Conservation (phyloP, 2,329 filamentous ascomycete genomes). For the Colletotrichum sp. region DNA sequence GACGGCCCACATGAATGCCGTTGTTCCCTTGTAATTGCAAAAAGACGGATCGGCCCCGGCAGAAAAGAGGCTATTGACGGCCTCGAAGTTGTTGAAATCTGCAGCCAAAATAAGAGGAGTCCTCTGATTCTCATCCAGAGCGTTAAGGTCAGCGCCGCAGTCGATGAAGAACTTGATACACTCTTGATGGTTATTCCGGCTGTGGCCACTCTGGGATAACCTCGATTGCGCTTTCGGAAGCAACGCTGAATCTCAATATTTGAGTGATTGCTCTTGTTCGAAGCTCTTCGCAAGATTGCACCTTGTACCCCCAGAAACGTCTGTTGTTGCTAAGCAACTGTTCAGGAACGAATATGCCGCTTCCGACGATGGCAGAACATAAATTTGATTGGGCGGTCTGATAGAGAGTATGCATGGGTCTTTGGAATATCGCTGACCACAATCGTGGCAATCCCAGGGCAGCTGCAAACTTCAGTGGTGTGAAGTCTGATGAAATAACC, state of each 20-base stretch:
- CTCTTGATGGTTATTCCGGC: neutral
- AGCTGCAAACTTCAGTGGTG: neutral
- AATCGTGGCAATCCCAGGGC: neutral
- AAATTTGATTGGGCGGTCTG: neutral
- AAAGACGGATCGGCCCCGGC: neutral
- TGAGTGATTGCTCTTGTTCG: too few relatives aligned
- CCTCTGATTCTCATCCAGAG: rapidly evolving
- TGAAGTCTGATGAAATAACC: neutral
- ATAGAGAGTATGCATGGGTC: neutral
- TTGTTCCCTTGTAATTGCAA: rapidly evolving
- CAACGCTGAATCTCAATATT: too few relatives aligned
- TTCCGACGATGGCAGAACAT: neutral
- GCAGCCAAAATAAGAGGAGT: neutral
- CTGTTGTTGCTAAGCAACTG: too few relatives aligned
- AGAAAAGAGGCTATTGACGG: neutral
- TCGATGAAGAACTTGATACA: neutral
- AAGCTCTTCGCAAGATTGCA: too few relatives aligned
- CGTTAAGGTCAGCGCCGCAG: neutral
- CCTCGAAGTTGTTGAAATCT: too few relatives aligned
- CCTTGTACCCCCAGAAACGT: too few relatives aligned
- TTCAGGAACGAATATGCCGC: too few relatives aligned
- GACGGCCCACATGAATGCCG: neutral
- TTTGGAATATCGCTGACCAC: neutral
- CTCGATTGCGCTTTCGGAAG: too few relatives aligned
- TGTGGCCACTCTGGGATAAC: too few relatives aligned